Evolutionary conservation across 805 yeast species (phyloP).

Genomic region (Hermanozyma aechmeae): DNA sequence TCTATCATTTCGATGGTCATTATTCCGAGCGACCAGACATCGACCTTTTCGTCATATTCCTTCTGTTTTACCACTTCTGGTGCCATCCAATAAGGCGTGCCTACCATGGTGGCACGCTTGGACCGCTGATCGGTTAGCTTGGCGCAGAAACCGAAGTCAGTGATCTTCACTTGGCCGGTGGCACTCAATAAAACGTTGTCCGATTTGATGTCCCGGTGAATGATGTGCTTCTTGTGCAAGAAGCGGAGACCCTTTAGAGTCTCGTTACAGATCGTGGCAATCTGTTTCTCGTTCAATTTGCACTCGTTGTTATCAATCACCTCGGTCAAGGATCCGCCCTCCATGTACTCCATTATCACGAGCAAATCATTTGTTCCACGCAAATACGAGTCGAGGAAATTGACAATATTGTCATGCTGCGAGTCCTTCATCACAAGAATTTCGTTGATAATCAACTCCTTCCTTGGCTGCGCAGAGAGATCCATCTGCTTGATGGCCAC

Average conservation of each 20-base stretch:
- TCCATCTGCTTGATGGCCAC: slow-evolving; percentile 98
- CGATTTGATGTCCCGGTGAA: slow-evolving; percentile 52
- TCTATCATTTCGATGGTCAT: slow-evolving; percentile 86
- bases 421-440: slow-evolving; percentile 95
- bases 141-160: slow-evolving; percentile 46
- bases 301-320: slow-evolving; percentile 80
- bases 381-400: slow-evolving; percentile 83
- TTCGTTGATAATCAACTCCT: slow-evolving; percentile 92
- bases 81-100: slow-evolving; percentile 89
- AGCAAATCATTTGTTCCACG: slow-evolving; percentile 75
- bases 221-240: slow-evolving; percentile 84
- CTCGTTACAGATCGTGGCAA: slow-evolving; percentile 84
- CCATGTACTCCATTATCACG: slow-evolving; percentile 99
- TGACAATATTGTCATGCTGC: slow-evolving; percentile 90
- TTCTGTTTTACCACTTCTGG: slow-evolving; percentile 77
- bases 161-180: slow-evolving; percentile 34
- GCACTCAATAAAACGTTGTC: slow-evolving; percentile 37
- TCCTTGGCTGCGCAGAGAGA: slow-evolving; percentile 80
- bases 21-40: slow-evolving; percentile 76
- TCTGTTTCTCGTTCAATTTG: slow-evolving; percentile 74
- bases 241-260: slow-evolving; percentile 87
- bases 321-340: slow-evolving; percentile 96
- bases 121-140: slow-evolving; percentile 63
- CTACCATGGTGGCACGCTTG: slow-evolving; percentile 80
- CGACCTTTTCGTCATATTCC: slow-evolving; percentile 75